Evolutionary conservation across 495 filamentous ascomycete genomes (phyloP).

Genomic region (Daldinia grandis): DNA sequence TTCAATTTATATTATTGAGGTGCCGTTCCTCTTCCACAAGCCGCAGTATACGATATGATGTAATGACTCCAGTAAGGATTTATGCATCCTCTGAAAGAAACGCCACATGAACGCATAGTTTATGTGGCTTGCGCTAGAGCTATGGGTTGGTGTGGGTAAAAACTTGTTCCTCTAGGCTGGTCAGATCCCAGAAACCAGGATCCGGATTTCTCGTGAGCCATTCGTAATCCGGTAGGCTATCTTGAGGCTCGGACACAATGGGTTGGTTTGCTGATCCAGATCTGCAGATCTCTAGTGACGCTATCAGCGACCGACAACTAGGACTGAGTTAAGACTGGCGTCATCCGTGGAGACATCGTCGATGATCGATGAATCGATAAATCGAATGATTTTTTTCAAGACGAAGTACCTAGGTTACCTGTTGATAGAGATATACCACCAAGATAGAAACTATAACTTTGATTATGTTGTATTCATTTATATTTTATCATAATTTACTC

Average conservation of each 20-base stretch:
- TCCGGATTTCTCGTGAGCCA: constrained; percentile 8
- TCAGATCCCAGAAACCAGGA: constrained; percentile 21
- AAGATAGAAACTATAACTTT: too few relatives aligned
- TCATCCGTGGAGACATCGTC: constrained; percentile 28
- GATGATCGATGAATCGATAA: constrained; percentile 10
- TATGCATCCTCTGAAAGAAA: constrained; percentile 21
- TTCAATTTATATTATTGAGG: neutral
- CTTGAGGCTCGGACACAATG: constrained; percentile 26
- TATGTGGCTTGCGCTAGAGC: constrained; percentile 36
- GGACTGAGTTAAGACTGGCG: constrained; percentile 21
- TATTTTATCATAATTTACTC: too few relatives aligned
- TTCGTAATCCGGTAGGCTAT: constrained; percentile 15
- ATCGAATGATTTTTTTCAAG: constrained; percentile 6
- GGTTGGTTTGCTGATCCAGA: constrained; percentile 28
- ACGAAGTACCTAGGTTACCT: neutral
- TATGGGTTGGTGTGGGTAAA: constrained; percentile 40
- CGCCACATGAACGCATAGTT: constrained; percentile 37
- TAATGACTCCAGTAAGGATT: constrained; percentile 18
- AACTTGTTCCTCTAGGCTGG: constrained; percentile 38
- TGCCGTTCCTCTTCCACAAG: constrained; percentile 3
- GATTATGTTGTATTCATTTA: too few relatives aligned
- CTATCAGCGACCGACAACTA: constrained; percentile 13
- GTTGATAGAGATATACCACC: too few relatives aligned
- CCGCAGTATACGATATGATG: constrained; percentile 38
- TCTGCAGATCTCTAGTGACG: constrained; percentile 20